Base-by-base conservation (phyloP, 192 early-diverging fungal species). In the Linnemannia exigua region DNA sequence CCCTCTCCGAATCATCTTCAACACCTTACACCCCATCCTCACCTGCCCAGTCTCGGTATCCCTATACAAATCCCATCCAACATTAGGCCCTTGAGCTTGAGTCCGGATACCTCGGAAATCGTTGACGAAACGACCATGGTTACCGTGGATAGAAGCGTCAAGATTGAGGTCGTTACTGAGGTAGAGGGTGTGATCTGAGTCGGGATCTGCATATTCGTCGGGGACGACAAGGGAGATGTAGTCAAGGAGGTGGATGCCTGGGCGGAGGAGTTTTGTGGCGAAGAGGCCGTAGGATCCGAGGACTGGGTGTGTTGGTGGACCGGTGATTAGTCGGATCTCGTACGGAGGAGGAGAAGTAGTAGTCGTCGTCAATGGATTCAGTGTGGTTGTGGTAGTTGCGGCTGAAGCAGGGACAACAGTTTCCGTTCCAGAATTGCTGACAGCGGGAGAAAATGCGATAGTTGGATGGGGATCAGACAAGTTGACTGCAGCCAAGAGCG, bases 51-150 rank as follows among this genome's bases (percentile, higher is more conserved):
- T 80, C 1, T 25, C 36, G 16, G 11, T 54, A 70, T 86, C 84
- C 19, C 84, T 31, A 22, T 86, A 80, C 5, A 86, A 51, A 71
- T 86, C 84, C 84, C 84, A 86, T 14, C 66, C 77, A 8, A 86
- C 84, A 66, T 86, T 86, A 6, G 84, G 84, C 2, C 84, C 84
- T 54, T 86, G 78, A 0, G 44, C 14, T 25, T 86, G 79, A 16
- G 74, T 79, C 20, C 84, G 44, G 44, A 86, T 86, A 0, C 70
- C 41, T 22, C 84, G 44, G 28, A 86, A 86, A 22, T 86, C 84
- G 41, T 86, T 86, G 2, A 86, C 78, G n/a, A 86, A 86, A 5
- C 84, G 84, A 20, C 78, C 84, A 16, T 86, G 84, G 33, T 86
- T 86, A 6, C 84, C 84, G 12, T 80, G 78, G 8, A 76, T 22